Base-by-base conservation (phyloP, 129 eudicot species). In the Tagetes erecta region DNA sequence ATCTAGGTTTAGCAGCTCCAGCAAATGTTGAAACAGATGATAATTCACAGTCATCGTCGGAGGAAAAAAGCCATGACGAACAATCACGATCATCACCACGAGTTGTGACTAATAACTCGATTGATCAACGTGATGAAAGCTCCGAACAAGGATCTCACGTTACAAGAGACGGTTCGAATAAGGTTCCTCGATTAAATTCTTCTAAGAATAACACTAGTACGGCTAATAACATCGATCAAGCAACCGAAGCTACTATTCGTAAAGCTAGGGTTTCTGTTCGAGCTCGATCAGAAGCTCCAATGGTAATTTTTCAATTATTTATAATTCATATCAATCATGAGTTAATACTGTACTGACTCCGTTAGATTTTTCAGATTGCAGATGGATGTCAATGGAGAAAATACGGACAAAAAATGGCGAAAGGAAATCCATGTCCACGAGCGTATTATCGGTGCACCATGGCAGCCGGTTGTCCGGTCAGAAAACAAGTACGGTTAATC, bases 381-480 rank as follows among this genome's bases (percentile, higher is more conserved):
- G 97, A 92, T 83, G 97, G 97, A 10, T 92, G 98, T 64, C 98
- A 92, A 77, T 92, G 98, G 98, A 84, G 97, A 36, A 92, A 92
- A 84, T 92, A 92, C 55, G 97, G 97, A 37, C 97, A 92, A 74
- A 89, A 92, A 63, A 89, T 86, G 42, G 85, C 98, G 1, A 92
- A 87, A 72, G 98, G 98, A 42, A 92, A 92, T 75, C 98, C 96
- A 12, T 92, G 96, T 76, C 96, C 98, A 5, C 81, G 98, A 73
- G 96, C 98, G 0, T 92, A 92, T 80, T 92, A 89, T 73, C 90
- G 96, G 51, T 92, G 96, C 82, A 89, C 97, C 30, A 84, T 89
- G 70, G 90, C 91, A 10, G 86, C 90, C 38, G 80, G 87, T 10
- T 92, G 98, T 37, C 96, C 98, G 0, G 96, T 92, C 30, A 84